phyloP scores from a whole-genome alignment of 75 land plant species.

The Pinus tabuliformis region DNA sequence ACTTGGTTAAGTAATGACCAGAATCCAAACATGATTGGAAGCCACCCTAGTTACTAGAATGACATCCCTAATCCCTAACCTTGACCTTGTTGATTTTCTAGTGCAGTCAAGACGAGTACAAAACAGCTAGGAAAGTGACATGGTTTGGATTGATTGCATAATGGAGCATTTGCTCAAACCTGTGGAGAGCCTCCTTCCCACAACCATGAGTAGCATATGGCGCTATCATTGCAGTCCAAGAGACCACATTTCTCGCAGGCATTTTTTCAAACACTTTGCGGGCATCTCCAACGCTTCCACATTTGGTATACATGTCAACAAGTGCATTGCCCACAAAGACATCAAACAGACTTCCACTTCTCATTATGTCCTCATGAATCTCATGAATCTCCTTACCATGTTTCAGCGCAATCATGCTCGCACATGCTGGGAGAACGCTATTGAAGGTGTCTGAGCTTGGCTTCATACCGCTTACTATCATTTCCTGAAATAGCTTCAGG shows the following conservation, averaged over 20 bases:
- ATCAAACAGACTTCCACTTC: constrained; percentile 4
- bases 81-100: too few species aligned
- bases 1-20: too few species aligned
- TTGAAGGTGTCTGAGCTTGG: constrained; percentile 22
- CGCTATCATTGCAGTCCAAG: constrained; percentile 19
- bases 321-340: constrained; percentile 16
- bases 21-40: too few species aligned
- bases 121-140: not conserved
- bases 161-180: not conserved
- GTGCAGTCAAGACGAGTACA: too few species aligned
- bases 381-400: constrained; percentile 23
- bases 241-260: constrained; percentile 2
- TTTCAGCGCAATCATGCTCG: constrained; percentile 13
- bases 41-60: too few species aligned
- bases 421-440: constrained; percentile 22
- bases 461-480: constrained; percentile 12
- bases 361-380: constrained; percentile 2
- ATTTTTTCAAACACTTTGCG: constrained; percentile 15
- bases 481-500: constrained; percentile 9
- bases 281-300: constrained; percentile 2
- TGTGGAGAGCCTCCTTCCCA: constrained; percentile 21
- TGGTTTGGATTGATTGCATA: not conserved
- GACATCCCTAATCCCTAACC: too few species aligned
- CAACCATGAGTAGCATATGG: constrained; percentile 10
- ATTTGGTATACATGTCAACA: constrained; percentile 14